phyloP scores from a whole-genome alignment of 2,329 filamentous ascomycete species.

The Pseudocercospora pini-densiflorae region DNA sequence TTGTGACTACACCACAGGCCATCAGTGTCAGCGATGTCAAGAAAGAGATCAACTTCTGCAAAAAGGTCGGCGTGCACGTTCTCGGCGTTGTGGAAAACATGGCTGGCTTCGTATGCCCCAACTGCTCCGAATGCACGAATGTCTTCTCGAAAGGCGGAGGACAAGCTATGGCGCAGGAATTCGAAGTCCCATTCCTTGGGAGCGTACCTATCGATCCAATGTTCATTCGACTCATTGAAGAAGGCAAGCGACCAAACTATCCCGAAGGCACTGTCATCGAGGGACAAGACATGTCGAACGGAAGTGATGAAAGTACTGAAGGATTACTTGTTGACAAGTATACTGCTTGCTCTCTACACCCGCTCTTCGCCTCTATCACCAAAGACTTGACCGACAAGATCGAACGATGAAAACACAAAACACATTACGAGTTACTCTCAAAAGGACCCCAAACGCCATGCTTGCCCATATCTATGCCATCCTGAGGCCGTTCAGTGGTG shows the following conservation, averaged over 20 bases:
- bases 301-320: slow-evolving; percentile 37
- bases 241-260: slow-evolving; percentile 67
- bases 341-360: slow-evolving; percentile 69
- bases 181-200: slow-evolving; percentile 81
- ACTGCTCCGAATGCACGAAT: slow-evolving; percentile 82
- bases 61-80: slow-evolving; percentile 77
- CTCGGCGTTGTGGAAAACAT: slow-evolving; percentile 97
- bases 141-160: slow-evolving; percentile 93
- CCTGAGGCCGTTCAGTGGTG: background rate
- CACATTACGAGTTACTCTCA: background rate
- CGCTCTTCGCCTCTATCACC: slow-evolving; percentile 69
- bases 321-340: slow-evolving; percentile 71
- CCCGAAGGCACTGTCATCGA: slow-evolving; percentile 68
- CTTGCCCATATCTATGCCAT: slow-evolving; percentile 4
- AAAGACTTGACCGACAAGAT: slow-evolving; percentile 33
- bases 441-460: background rate
- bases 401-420: slow-evolving; percentile 25
- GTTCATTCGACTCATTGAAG: slow-evolving; percentile 86
- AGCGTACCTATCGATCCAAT: slow-evolving; percentile 90
- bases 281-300: slow-evolving; percentile 53
- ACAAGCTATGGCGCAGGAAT: slow-evolving; percentile 84
- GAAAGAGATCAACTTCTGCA: slow-evolving; percentile 93
- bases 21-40: slow-evolving; percentile 91
- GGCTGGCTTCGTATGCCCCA: slow-evolving; percentile 84
- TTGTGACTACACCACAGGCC: slow-evolving; percentile 95